Evolutionary conservation across 2,329 filamentous ascomycete genomes (phyloP), one percentile per base, ranked within the genome.

Genomic region (Neonectria neomacrospora): DNA sequence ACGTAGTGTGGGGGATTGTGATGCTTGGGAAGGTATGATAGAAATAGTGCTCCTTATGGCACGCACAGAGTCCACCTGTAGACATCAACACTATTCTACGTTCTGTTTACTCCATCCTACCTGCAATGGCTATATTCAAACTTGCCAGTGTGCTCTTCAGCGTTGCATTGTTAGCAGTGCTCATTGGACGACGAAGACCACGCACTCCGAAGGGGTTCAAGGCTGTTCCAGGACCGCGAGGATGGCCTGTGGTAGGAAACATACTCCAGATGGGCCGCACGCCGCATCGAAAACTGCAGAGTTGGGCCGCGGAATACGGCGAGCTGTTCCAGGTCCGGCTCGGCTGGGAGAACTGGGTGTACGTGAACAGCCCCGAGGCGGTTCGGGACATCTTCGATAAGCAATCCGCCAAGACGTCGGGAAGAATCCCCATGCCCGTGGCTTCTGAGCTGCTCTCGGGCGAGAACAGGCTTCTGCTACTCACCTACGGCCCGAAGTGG

Each of bases 311-410:
- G 16, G 23, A 67, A 32, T 64, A 50, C n/a, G 64, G 64, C 12
- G 61, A 62, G 5, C 11, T 62, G 6, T 64, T 64, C 54, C 53
- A 18, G 7, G 39, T 67, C 34, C 34, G 52, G 2, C 28, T 67
- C 1, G 61, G 62, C 2, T 65, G 51, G 62, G 55, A 67, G 23
- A 64, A 52, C 22, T 67, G 62, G 58, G 53, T 65, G 14, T 58
- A 64, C 7, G 26, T 63, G 47, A 67, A 67, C 30, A 54, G 32
- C 42, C 62, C 65, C 3, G n/a, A 45, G 7, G 53, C 30, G n/a
- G 53, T 67, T 9, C 51, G 58, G 1, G 65, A 67, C 14, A 54
- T 67, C 41, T 62, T 67, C 12, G 64, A 67, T 37, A 60, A 61
- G 42, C 65, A 67, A 51, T 64, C 65, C 3, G 55, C 58, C 12